A percentile compares a stretch with the other conserved stretches of the same genome.
Conservation (phyloP, 1,139 yeast species). For the Candida tropicalis region DNA sequence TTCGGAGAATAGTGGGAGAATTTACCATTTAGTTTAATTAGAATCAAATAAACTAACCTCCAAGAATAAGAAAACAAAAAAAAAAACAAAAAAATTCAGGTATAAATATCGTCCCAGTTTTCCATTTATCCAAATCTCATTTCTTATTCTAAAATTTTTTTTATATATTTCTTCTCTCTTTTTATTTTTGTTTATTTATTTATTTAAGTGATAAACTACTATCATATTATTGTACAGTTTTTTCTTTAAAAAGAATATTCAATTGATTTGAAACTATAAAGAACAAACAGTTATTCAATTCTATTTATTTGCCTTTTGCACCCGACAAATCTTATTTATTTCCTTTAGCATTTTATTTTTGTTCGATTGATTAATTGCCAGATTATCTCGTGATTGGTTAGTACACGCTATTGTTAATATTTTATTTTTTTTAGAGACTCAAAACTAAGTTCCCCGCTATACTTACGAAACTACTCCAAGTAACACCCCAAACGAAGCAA, state of each 20-base stretch:
- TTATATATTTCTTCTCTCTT: background rate
- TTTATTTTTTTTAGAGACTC: background rate
- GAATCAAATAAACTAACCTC: too few relatives aligned
- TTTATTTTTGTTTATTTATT: background rate
- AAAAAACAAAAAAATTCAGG: background rate
- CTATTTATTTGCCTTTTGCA: background rate
- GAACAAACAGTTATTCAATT: background rate
- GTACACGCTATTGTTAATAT: background rate
- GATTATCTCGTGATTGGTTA: background rate
- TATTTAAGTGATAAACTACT: background rate
- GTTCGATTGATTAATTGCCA: background rate
- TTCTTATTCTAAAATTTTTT: background rate
- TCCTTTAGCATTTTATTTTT: background rate
- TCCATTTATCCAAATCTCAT: background rate
- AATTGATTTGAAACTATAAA: conserved; percentile 2
- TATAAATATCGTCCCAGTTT: background rate
- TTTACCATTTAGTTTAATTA: background rate
- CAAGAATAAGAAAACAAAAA: too few relatives aligned
- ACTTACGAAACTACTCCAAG: too few relatives aligned
- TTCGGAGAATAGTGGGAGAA: background rate
- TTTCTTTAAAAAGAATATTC: too few relatives aligned
- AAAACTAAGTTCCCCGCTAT: conserved; percentile 2
- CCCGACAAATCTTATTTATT: background rate
- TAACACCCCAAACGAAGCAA: too few relatives aligned
- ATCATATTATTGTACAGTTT: background rate